phyloP scores from a whole-genome alignment of 305 asterid genomes.

The Solanum hybrid region DNA sequence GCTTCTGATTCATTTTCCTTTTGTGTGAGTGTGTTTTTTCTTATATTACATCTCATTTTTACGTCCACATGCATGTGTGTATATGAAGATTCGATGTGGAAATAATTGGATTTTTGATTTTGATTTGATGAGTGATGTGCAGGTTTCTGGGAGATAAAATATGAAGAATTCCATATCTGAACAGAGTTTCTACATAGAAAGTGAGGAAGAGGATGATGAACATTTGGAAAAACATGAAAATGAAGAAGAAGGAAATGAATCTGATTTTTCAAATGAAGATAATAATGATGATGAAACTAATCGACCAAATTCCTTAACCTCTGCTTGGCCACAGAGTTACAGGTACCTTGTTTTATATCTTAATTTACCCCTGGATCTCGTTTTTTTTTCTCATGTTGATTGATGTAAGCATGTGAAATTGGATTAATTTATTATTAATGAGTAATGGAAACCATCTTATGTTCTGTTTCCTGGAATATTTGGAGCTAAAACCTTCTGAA shows the following conservation, averaged over 20 bases:
- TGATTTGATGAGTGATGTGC: not conserved
- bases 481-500: not conserved
- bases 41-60: not conserved
- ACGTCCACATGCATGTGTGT: not conserved
- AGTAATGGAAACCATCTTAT: not conserved
- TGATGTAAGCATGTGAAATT: not conserved
- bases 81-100: not conserved
- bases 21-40: not conserved
- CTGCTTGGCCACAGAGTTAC: constrained; percentile 94
- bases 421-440: not conserved
- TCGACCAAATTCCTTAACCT: constrained; percentile 41
- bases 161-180: constrained; percentile 29
- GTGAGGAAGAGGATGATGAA: constrained; percentile 58
- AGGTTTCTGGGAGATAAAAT: not conserved
- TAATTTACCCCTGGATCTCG: not conserved
- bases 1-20: not conserved
- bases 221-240: constrained; percentile 38
- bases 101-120: not conserved
- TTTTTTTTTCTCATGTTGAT: not conserved
- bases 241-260: constrained; percentile 22
- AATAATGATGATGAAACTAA: constrained; percentile 29
- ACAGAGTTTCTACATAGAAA: constrained; percentile 30
- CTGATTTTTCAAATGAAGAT: constrained; percentile 44
- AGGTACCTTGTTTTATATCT: constrained; percentile 26
- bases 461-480: not conserved